These are phyloP conservation scores for Ceratocystis smalleyi DNA, from an alignment of 2,329 filamentous ascomycete species.

Conservation along the genomic window DNA sequence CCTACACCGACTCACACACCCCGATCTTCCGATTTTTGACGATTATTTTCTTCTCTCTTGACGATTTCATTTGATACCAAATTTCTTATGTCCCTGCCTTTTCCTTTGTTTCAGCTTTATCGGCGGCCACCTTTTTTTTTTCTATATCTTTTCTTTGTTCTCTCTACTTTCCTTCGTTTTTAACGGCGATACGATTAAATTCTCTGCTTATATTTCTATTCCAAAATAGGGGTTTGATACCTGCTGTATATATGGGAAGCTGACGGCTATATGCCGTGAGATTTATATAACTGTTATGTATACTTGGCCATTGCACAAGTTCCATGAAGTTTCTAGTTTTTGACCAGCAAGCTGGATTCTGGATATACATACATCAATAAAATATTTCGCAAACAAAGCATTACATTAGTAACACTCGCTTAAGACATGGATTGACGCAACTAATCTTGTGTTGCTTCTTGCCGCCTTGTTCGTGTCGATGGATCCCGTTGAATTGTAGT, in stretches of 20 bases:
- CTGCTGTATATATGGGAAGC: background rate
- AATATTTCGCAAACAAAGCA: background rate
- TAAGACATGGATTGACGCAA: too few relatives aligned
- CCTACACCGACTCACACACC: background rate
- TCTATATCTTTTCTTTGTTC: background rate
- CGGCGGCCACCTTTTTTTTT: background rate
- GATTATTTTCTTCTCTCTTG: background rate
- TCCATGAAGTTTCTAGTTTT: background rate
- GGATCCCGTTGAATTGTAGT: too few relatives aligned
- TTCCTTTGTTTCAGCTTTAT: background rate
- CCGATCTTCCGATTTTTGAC: background rate
- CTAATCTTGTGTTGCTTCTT: too few relatives aligned
- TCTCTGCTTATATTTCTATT: background rate
- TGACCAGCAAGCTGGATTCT: background rate
- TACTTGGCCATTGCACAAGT: background rate
- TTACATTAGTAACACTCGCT: background rate
- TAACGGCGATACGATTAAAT: background rate
- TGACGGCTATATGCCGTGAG: background rate
- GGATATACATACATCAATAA: background rate
- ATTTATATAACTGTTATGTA: background rate
- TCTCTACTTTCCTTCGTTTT: background rate
- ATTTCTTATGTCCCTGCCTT: background rate
- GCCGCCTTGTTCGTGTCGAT: too few relatives aligned
- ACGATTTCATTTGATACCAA: conserved; percentile 8
- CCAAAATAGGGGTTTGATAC: background rate